Evolutionary conservation across 768 basidiomycete genomes (phyloP).

Genomic region (Phlebiopsis gigantea): DNA sequence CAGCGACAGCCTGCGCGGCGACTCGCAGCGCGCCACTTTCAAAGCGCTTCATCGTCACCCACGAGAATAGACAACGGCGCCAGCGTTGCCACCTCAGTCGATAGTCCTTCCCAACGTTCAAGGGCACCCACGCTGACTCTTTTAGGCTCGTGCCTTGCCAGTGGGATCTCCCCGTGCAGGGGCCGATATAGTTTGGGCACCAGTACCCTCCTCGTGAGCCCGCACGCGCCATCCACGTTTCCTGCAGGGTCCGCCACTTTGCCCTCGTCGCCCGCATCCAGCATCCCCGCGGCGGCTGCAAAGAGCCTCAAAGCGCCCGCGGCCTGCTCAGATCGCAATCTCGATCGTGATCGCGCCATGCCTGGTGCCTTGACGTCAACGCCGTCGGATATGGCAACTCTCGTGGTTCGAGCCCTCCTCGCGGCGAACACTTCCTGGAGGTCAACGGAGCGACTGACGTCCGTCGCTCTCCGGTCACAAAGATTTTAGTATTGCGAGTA

Average conservation of each 20-base stretch:
- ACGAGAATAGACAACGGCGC: neutral
- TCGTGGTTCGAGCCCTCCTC: neutral
- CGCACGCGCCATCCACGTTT: neutral
- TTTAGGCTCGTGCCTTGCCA: neutral
- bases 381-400: neutral
- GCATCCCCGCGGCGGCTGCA: neutral
- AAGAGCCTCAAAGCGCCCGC: neutral
- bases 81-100: neutral
- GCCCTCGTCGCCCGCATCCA: neutral
- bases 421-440: neutral
- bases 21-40: neutral
- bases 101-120: neutral
- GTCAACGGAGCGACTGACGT: neutral
- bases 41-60: neutral
- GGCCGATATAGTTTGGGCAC: neutral
- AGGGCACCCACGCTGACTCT: neutral
- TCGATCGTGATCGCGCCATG: slow-evolving; percentile 8
- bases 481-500: no score
- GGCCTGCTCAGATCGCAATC: slow-evolving; percentile 7
- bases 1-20: neutral
- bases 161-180: neutral
- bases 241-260: neutral
- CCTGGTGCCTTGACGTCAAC: neutral
- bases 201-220: neutral
- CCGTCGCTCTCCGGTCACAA: neutral